Evolutionary conservation across 805 yeast species (phyloP).

Genomic region (Yamadazyma tumulicola): DNA sequence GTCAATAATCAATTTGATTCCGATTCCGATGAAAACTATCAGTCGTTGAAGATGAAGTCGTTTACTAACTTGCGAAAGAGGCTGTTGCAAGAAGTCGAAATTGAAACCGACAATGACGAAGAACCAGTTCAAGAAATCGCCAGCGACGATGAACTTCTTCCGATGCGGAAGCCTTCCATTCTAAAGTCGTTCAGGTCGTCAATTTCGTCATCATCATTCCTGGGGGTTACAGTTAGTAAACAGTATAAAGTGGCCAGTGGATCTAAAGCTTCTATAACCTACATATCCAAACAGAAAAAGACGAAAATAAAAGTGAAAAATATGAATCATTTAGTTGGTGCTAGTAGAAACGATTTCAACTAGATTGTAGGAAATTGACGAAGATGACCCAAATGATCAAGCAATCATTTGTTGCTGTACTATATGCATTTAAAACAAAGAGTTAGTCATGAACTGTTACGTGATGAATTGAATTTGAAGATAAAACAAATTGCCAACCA

Average conservation of each 20-base stretch:
- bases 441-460: too few relatives aligned
- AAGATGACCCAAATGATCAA: neutral
- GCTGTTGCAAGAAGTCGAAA: conserved; percentile 18
- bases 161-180: conserved; percentile 44
- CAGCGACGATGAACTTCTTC: conserved; percentile 35
- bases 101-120: conserved; percentile 19
- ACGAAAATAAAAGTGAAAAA: conserved; percentile 17
- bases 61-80: conserved; percentile 20
- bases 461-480: too few relatives aligned
- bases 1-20: conserved; percentile 36
- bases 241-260: conserved; percentile 55
- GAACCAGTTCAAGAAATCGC: conserved; percentile 16
- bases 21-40: conserved; percentile 37
- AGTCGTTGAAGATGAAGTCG: conserved; percentile 42
- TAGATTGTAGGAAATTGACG: neutral
- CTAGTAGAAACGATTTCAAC: conserved; percentile 4
- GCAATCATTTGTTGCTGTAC: too few relatives aligned
- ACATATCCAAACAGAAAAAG: conserved; percentile 36
- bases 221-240: conserved; percentile 51
- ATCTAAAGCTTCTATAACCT: conserved; percentile 55
- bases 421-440: too few relatives aligned
- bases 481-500: too few relatives aligned
- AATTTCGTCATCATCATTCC: conserved; percentile 40
- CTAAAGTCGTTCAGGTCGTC: conserved; percentile 44
- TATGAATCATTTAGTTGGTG: conserved; percentile 1